phyloP scores from a whole-genome alignment of 768 basidiomycete genomes.

The Amanita pallidorosea region DNA sequence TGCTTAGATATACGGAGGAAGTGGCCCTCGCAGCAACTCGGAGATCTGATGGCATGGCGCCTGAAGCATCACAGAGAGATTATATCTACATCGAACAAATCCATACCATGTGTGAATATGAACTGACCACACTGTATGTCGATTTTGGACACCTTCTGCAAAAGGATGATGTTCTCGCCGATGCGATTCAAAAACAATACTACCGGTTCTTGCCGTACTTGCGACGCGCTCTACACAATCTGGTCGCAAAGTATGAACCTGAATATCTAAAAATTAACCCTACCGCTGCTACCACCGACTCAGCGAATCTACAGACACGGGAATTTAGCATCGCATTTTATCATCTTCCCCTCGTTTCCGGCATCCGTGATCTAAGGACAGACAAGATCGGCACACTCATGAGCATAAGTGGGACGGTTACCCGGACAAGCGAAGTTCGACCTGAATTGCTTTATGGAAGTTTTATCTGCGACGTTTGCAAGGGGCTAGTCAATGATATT shows the following conservation, averaged over 20 bases:
- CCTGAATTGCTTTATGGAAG: slow-evolving; percentile 91
- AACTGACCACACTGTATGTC: slow-evolving; percentile 92
- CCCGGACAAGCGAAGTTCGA: slow-evolving; percentile 92
- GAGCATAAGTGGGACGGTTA: slow-evolving; percentile 95
- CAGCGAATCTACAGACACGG: slow-evolving; percentile 80
- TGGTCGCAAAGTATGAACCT: slow-evolving; percentile 84
- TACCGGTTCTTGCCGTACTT: slow-evolving; percentile 96
- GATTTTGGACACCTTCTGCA: slow-evolving; percentile 88
- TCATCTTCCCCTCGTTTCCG: slow-evolving; percentile 85
- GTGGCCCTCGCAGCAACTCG: slow-evolving; percentile 74
- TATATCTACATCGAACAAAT: slow-evolving; percentile 88
- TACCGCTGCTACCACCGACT: slow-evolving; percentile 76
- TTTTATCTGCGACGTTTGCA: slow-evolving; percentile 86
- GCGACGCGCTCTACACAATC: slow-evolving; percentile 79
- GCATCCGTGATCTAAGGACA: slow-evolving; percentile 88
- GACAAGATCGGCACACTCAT: slow-evolving; percentile 91
- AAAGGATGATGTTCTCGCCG: slow-evolving; percentile 86
- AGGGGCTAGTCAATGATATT: slow-evolving; percentile 78
- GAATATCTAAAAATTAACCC: slow-evolving; percentile 94
- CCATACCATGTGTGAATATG: slow-evolving; percentile 89
- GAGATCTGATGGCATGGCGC: slow-evolving; percentile 56
- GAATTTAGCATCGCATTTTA: slow-evolving; percentile 97
- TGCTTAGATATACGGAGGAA: slow-evolving; percentile 69
- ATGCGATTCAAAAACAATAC: slow-evolving; percentile 90
- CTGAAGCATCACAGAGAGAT: slow-evolving; percentile 47